Conservation (phyloP, 169 alveolate species). For the Plasmodium malariae region DNA sequence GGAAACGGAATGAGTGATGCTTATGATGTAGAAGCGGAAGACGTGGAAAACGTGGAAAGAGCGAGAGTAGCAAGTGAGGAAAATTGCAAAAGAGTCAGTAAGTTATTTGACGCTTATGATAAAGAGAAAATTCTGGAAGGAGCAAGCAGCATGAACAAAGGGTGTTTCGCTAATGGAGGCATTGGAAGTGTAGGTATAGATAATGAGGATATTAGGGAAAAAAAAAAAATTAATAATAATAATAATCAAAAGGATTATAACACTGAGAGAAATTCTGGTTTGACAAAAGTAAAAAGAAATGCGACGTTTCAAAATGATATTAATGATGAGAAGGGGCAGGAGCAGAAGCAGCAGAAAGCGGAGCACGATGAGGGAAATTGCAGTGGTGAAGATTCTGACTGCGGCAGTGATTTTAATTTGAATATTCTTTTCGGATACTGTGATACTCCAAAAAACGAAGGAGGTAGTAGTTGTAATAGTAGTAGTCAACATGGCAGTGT, state of each 20-base stretch:
- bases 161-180: not conserved
- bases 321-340: no score
- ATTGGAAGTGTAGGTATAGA: not conserved
- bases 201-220: not conserved
- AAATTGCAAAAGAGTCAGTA: constrained; percentile 4
- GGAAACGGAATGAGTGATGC: not conserved
- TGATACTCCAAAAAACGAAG: not conserved
- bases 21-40: not conserved
- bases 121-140: constrained; percentile 20
- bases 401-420: not conserved
- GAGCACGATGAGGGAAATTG: not conserved
- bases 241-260: no score
- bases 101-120: constrained; percentile 39
- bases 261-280: no score
- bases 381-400: not conserved
- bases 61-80: not conserved
- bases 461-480: no score
- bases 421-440: not conserved
- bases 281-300: no score
- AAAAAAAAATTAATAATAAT: not conserved
- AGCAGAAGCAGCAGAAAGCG: no score
- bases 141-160: not conserved
- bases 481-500: no score
- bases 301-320: no score
- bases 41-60: not conserved